Evolutionary conservation across 495 filamentous ascomycete genomes (phyloP).

Genomic region (Bryoglossum gracile): DNA sequence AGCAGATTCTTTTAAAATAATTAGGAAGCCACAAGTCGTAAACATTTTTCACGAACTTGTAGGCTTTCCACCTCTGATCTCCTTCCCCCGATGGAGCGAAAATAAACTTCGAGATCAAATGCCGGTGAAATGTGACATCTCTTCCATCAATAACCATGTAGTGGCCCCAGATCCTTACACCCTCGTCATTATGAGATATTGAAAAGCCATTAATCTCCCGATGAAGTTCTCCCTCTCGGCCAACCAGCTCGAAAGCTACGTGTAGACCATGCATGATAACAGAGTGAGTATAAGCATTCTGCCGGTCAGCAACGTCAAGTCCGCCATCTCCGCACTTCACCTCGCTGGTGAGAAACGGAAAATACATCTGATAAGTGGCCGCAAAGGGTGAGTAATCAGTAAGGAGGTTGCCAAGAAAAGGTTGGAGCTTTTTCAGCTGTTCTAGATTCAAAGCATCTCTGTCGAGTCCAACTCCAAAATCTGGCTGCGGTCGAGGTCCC

Average conservation of each 20-base stretch:
- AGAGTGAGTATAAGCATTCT: constrained; percentile 34
- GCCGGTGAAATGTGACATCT: constrained; percentile 28
- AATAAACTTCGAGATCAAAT: constrained; percentile 23
- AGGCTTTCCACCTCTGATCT: constrained; percentile 34
- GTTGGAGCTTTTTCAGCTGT: no score
- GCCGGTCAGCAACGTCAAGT: constrained; percentile 32
- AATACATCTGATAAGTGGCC: constrained; percentile 35
- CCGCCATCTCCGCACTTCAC: constrained; percentile 30
- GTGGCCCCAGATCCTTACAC: constrained; percentile 34
- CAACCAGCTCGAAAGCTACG: constrained; percentile 28
- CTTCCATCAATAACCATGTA: constrained; percentile 29
- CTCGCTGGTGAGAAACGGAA: constrained; percentile 34
- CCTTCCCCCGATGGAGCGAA: constrained; percentile 28
- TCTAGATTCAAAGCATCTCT: no score
- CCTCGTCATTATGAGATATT: constrained; percentile 36
- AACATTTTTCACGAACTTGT: constrained; percentile 34
- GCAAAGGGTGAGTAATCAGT: no score
- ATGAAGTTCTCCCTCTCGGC: constrained; percentile 33
- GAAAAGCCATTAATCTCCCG: constrained; percentile 39
- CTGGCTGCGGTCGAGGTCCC: no score
- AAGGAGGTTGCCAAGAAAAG: no score
- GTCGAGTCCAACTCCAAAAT: no score
- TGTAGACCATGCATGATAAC: constrained; percentile 32
- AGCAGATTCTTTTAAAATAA: constrained; percentile 35
- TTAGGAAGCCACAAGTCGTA: constrained; percentile 36